Base-by-base conservation (phyloP, 176 grass and related monocot species). In the Rhipidocladum racemiflorum region DNA sequence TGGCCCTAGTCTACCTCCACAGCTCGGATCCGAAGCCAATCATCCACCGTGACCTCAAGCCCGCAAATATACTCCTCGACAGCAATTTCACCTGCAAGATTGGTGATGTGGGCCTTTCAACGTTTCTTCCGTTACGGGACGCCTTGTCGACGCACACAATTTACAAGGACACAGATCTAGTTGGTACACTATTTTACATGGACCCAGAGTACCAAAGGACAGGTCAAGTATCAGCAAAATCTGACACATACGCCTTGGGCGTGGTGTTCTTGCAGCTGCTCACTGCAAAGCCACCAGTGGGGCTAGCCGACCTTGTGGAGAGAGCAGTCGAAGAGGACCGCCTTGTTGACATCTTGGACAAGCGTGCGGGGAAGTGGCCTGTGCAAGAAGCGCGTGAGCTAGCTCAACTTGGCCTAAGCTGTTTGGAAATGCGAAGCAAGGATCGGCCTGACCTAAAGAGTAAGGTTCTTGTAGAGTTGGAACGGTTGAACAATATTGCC, bases 161-260 rank as follows among this genome's bases (percentile, higher is more conserved):
- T 54, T 87, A 73, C 79, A 98, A 92, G 85, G 87, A 89, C 76
- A 91, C 90, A 3, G 86, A 79, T 61, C 88, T 89, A 8, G 88
- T 88, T 28, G 96, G 96, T 62, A 98, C 96, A 70, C 88, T 95
- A 59, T 98, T 92, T 80, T 98, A 98, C 71, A 88, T 98, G 55
- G 96, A 98, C 43, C 92, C 96, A 8, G 96, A 98, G 96, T 95
- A 95, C 77, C 96, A 95, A 57, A 92, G 90, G 65, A 93, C 84
- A n/a, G 94, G 94, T 18, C 77, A 81, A 66, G 91, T 97, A 48
- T 91, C 91, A 34, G 39, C 60, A 25, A 91, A 97, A 68, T 93
- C 94, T 59, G 91, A 93, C 73, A 74, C 86, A 35, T 97, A 97
- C 24, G 91, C 94, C 53, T 50, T 93, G 54, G 94, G 94, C 65